Evolutionary conservation across 2,329 filamentous ascomycete genomes (phyloP), one percentile per base, ranked within the genome.

Genomic region (Fusarium transvaalense): DNA sequence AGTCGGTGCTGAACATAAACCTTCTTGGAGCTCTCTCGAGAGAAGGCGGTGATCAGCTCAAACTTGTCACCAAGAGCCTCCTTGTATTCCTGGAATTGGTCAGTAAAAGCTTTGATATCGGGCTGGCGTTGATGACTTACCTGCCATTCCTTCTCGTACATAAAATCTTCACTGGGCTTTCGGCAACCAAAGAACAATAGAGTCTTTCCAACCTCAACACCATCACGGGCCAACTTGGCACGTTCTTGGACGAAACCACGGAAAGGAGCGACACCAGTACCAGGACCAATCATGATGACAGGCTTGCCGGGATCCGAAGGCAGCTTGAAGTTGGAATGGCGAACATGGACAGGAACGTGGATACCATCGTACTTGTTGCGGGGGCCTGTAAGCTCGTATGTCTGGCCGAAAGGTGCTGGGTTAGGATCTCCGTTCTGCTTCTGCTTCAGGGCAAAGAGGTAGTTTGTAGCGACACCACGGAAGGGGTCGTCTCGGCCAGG

Each of bases 241-340:
- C 96, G 89, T 81, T 99, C 96, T 78, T 98, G 96, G 12, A 99
- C 86, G 78, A 99, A 99, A 9, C 87, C 96, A 71, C 96, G 91
- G 89, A 99, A 97, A 19, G 96, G 96, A 27, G 96, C 96, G 56
- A 97, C 94, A 84, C 96, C 96, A 54, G 96, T 98, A 77, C 96
- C 96, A 14, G 96, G 96, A 25, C 96, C 96, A 73, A 98, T 89
- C 90, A 97, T 94, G 79, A 99, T 97, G 74, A 99, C 85, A 31
- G 96, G 96, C 82, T 97, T 97, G 48, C 91, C 89, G 6, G 96
- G 94, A 75, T 99, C 94, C 17, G 96, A 97, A 10, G 96, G 96
- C 31, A 99, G 88, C 84, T 98, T 98, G 88, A 99, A 99, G 84
- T 98, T 99, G 69, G 96, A 98, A 82, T 97, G 95, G 69, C 96